Conservation (phyloP, 2,329 filamentous ascomycete genomes). For the Fusarium sp. region DNA sequence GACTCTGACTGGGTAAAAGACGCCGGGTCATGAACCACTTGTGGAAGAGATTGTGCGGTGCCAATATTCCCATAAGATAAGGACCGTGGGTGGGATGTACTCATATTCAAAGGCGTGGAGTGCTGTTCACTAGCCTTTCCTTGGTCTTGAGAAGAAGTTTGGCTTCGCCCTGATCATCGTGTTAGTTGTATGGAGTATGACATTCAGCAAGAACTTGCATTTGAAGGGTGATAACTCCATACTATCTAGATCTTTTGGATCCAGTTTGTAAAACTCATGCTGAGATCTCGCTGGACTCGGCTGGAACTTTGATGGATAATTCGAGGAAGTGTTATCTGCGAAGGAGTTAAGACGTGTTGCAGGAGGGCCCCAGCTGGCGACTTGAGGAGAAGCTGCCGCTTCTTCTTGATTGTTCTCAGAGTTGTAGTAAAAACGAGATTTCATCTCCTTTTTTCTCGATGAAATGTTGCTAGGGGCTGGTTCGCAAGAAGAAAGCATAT, state of each 20-base stretch:
- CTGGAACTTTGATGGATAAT: conserved; percentile 51
- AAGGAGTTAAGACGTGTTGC: conserved; percentile 25
- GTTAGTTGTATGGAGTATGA: conserved; percentile 2
- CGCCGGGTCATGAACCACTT: neutral
- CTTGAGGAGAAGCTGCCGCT: conserved; percentile 5
- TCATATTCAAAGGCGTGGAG: neutral
- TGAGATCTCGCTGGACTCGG: conserved; percentile 48
- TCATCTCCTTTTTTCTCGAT: neutral
- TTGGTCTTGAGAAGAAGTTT: conserved; percentile 38
- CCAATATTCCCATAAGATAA: neutral
- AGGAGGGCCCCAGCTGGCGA: conserved; percentile 23
- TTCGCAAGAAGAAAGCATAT: neutral
- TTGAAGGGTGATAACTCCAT: conserved; percentile 52
- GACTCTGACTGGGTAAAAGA: conserved; percentile 50
- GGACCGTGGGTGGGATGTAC: neutral
- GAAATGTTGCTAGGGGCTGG: neutral
- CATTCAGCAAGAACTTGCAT: conserved; percentile 40
- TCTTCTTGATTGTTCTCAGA: neutral
- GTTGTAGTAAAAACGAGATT: neutral
- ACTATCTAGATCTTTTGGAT: conserved; percentile 49
- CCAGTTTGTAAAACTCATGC: conserved; percentile 45
- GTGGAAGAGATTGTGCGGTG: neutral
- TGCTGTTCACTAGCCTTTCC: conserved; percentile 32
- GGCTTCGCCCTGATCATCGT: conserved; percentile 16
- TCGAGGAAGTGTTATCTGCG: conserved; percentile 48